phyloP scores from a whole-genome alignment of 1,284 basidiomycete genomes.

The Cryptococcus jaspeensis region DNA sequence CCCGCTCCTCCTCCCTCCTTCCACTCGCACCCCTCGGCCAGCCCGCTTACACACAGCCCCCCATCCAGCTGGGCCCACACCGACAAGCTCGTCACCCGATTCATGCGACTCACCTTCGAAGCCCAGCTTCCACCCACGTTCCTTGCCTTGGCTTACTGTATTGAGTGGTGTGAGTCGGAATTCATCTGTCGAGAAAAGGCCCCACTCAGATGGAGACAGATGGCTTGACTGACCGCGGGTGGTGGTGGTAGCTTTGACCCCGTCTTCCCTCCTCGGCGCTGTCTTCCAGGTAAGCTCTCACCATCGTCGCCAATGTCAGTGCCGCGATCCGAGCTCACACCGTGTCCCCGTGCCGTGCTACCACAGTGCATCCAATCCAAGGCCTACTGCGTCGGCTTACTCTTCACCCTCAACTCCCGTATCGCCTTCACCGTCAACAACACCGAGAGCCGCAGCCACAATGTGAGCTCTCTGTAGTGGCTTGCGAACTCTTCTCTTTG shows the following conservation, averaged over 20 bases:
- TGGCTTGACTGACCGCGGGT: background rate
- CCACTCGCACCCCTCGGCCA: background rate
- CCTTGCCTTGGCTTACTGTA: conserved; percentile 27
- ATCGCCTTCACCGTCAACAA: conserved; percentile 10
- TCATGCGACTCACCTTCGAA: conserved; percentile 36
- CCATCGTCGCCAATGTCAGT: too few relatives aligned
- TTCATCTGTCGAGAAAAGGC: background rate
- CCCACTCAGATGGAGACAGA: too few relatives aligned
- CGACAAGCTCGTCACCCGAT: conserved; percentile 29
- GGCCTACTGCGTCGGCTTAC: conserved; percentile 24
- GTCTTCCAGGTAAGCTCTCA: too few relatives aligned
- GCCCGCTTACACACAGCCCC: too few relatives aligned
- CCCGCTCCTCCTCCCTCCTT: too few relatives aligned
- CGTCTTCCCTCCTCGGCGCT: conserved; percentile 28
- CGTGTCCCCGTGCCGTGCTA: too few relatives aligned
- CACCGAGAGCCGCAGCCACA: background rate
- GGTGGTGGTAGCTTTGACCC: conserved; percentile 6
- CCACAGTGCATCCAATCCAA: conserved; percentile 25
- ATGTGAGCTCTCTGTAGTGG: too few relatives aligned
- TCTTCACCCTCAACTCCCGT: conserved; percentile 26
- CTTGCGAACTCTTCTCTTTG: too few relatives aligned
- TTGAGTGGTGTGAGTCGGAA: conserved; percentile 25
- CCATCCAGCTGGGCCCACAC: conserved; percentile 27
- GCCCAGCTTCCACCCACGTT: conserved; percentile 33
- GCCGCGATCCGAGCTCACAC: too few relatives aligned